A percentile compares a stretch with the other conserved stretches of the same genome.
These are phyloP conservation scores for Globisporangium canariense DNA, from an alignment of 352 stramenopile genomes.

Conservation along the genomic window DNA sequence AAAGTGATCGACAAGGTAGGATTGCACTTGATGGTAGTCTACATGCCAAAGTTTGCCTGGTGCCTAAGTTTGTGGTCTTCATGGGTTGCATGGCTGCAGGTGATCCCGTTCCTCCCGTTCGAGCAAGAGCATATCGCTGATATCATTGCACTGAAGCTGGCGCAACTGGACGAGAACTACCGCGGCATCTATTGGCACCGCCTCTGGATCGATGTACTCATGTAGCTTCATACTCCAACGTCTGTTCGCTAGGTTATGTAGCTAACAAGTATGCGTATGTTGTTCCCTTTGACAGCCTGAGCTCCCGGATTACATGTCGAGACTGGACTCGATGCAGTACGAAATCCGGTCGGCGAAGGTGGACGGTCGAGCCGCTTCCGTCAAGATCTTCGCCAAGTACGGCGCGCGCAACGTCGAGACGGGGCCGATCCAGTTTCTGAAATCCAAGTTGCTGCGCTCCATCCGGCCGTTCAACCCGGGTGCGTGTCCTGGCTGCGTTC, in stretches of 20 bases:
- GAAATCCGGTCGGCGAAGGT: constrained; percentile 53
- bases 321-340: constrained; percentile 72
- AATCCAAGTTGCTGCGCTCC: constrained; percentile 76
- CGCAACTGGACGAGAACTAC: constrained; percentile 72
- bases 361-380: constrained; percentile 40
- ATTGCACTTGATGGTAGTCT: not conserved
- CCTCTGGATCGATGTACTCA: constrained; percentile 61
- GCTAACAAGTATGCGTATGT: not conserved
- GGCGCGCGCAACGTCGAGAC: constrained; percentile 78
- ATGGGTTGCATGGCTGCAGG: constrained; percentile 23
- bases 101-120: constrained; percentile 88
- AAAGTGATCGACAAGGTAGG: constrained; percentile 86
- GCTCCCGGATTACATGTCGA: constrained; percentile 67
- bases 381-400: constrained; percentile 85
- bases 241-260: constrained; percentile 7
- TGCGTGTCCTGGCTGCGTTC: constrained; percentile 10
- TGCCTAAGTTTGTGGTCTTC: not conserved
- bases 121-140: constrained; percentile 77
- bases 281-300: constrained; percentile 25
- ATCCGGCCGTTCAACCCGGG: constrained; percentile 71
- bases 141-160: constrained; percentile 81
- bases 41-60: not conserved
- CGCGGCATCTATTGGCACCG: constrained; percentile 71
- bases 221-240: constrained; percentile 3
- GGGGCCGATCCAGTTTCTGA: constrained; percentile 74